These are phyloP conservation scores for Abelmoschus esculentus DNA, from an alignment of 345 rosid genomes.

Conservation along the genomic window DNA sequence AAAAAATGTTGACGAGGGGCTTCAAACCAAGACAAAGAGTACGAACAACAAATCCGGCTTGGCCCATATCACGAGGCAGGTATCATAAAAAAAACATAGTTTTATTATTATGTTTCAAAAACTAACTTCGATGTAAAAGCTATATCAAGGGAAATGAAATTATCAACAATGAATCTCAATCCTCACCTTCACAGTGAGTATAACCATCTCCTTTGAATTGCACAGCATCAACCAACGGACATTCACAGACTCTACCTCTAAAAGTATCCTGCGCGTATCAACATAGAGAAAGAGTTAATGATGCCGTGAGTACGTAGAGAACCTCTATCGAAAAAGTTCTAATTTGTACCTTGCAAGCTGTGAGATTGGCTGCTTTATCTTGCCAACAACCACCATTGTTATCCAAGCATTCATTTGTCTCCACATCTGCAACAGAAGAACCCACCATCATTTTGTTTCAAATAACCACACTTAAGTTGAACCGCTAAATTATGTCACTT, in stretches of 20 bases:
- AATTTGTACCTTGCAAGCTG: slow-evolving; percentile 83
- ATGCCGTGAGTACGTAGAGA: too few species aligned
- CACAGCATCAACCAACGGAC: slow-evolving; percentile 89
- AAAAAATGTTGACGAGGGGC: not conserved
- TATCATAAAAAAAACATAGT: not conserved
- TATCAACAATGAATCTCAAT: slow-evolving; percentile 6
- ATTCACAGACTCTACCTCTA: slow-evolving; percentile 90
- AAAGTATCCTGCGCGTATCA: slow-evolving; percentile 71
- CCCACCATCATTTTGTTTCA: slow-evolving; percentile 4
- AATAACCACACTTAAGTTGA: not conserved
- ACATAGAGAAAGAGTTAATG: not conserved
- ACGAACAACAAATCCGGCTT: not conserved
- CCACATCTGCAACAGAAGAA: slow-evolving; percentile 55
- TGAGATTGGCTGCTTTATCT: slow-evolving; percentile 67
- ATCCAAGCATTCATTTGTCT: slow-evolving; percentile 91
- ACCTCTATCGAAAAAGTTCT: slow-evolving; percentile 7
- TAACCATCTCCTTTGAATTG: slow-evolving; percentile 97
- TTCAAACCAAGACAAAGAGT: not conserved
- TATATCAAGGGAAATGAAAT: not conserved
- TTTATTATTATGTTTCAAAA: too few species aligned
- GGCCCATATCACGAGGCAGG: not conserved
- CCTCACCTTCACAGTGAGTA: slow-evolving; percentile 81
- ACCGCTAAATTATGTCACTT: not conserved
- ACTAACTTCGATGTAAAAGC: not conserved
- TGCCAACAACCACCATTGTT: slow-evolving; percentile 95